phyloP scores from a whole-genome alignment of 306 rosid species.

The Mimosa pudica region DNA sequence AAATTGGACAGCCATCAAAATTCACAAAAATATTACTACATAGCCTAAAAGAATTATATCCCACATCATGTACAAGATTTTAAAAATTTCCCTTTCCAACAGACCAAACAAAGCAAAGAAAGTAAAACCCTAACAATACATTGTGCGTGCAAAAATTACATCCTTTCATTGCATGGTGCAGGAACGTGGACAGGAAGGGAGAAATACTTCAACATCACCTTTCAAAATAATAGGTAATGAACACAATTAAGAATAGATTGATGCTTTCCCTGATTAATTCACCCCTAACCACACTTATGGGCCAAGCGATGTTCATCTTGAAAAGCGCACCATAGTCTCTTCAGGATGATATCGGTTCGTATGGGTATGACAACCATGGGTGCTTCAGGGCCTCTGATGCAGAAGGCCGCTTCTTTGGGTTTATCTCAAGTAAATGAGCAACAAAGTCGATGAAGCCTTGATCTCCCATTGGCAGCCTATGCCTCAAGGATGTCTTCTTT shows the following conservation, averaged over 20 bases:
- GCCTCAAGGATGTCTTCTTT: constrained; percentile 64
- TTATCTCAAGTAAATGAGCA: constrained; percentile 73
- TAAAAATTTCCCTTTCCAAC: constrained; percentile 51
- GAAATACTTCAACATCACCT: constrained; percentile 50
- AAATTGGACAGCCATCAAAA: constrained; percentile 46
- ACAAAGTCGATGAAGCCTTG: constrained; percentile 89
- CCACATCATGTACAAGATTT: constrained; percentile 77
- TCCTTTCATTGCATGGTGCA: constrained; percentile 51
- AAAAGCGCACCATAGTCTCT: constrained; percentile 31
- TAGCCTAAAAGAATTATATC: constrained; percentile 77
- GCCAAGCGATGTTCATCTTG: constrained; percentile 11
- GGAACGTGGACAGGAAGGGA: constrained; percentile 49
- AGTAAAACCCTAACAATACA: constrained; percentile 56
- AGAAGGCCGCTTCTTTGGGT: constrained; percentile 84
- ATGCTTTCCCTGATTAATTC: constrained; percentile 37
- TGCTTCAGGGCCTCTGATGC: constrained; percentile 83
- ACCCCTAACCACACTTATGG: constrained; percentile 42
- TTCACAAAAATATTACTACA: constrained; percentile 56
- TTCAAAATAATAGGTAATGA: constrained; percentile 40
- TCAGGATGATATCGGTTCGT: constrained; percentile 88
- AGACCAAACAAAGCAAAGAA: constrained; percentile 44
- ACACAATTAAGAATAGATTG: constrained; percentile 35
- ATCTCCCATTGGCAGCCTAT: constrained; percentile 87
- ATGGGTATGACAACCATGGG: constrained; percentile 89
- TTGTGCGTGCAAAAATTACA: constrained; percentile 61